Percentiles rank a stretch among this genome's conserved stretches.
phyloP scores from a whole-genome alignment of 225 moss, liverwort and hornwort genomes.

The Marchantia polymorpha region DNA sequence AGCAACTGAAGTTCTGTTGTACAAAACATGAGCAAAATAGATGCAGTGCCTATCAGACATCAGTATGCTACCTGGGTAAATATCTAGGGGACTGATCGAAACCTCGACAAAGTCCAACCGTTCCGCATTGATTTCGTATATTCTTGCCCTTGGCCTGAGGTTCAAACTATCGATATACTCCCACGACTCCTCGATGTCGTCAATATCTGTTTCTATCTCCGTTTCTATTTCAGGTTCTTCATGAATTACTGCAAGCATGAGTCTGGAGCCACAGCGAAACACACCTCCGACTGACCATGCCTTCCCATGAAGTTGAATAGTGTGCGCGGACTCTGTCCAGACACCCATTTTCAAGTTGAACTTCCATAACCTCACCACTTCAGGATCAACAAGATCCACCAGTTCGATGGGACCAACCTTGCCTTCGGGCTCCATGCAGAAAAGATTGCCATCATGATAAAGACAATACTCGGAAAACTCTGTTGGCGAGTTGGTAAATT shows the following conservation, averaged over 20 bases:
- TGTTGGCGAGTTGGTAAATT: neutral
- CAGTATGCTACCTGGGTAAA: neutral
- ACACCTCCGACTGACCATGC: neutral
- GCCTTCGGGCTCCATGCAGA: conserved; percentile 8
- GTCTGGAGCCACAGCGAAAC: conserved; percentile 1
- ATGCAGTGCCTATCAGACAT: conserved; percentile 9
- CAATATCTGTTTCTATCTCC: neutral
- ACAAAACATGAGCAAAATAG: neutral
- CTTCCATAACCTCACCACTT: conserved; percentile 1
- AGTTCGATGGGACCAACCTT: conserved; percentile 1
- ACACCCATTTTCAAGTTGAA: neutral
- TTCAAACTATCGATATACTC: conserved; percentile 9
- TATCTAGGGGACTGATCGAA: neutral
- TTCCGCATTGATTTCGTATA: neutral
- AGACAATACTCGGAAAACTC: neutral
- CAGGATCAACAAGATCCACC: conserved; percentile 9
- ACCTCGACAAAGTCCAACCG: neutral
- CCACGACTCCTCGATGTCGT: conserved; percentile 1
- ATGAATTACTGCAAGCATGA: conserved; percentile 9
- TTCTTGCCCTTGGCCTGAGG: neutral
- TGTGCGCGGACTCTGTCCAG: conserved; percentile 6
- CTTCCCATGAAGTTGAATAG: neutral
- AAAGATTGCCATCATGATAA: neutral
- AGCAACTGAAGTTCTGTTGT: neutral
- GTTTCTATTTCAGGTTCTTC: conserved; percentile 9